These are phyloP conservation scores for Spiraea crenata DNA, from an alignment of 331 rosid species.

Conservation along the genomic window DNA sequence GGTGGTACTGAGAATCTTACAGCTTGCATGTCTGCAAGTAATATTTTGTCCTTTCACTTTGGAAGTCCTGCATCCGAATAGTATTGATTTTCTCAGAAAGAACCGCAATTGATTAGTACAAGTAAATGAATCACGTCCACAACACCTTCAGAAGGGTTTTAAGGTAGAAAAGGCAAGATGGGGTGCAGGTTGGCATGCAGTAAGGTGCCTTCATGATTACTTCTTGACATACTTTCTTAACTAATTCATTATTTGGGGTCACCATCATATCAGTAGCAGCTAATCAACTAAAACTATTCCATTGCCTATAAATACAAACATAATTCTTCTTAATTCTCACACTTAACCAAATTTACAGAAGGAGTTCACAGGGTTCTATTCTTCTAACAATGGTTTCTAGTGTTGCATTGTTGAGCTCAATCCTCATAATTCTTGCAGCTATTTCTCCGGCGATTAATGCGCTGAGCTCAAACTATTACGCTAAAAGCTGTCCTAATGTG, in stretches of 20 bases:
- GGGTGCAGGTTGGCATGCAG: constrained; percentile 14
- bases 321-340: constrained; percentile 27
- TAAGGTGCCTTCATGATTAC: constrained; percentile 51
- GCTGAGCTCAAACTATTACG: constrained; percentile 65
- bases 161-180: neutral
- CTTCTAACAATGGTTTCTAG: constrained; percentile 40
- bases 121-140: neutral
- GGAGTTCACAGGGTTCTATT: constrained; percentile 11
- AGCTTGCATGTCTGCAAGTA: neutral
- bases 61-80: too few relatives aligned
- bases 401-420: constrained; percentile 38
- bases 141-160: neutral
- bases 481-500: constrained; percentile 62
- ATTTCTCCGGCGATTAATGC: constrained; percentile 39
- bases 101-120: neutral
- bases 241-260: constrained; percentile 37
- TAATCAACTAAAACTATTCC: too few relatives aligned
- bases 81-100: too few relatives aligned
- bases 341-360: constrained; percentile 18
- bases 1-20: neutral
- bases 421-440: constrained; percentile 45
- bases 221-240: constrained; percentile 34
- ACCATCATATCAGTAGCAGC: constrained; percentile 12
- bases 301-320: constrained; percentile 38
- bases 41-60: neutral